Evolutionary conservation across 495 filamentous ascomycete species (phyloP).

Genomic region (Acidomyces sp.): DNA sequence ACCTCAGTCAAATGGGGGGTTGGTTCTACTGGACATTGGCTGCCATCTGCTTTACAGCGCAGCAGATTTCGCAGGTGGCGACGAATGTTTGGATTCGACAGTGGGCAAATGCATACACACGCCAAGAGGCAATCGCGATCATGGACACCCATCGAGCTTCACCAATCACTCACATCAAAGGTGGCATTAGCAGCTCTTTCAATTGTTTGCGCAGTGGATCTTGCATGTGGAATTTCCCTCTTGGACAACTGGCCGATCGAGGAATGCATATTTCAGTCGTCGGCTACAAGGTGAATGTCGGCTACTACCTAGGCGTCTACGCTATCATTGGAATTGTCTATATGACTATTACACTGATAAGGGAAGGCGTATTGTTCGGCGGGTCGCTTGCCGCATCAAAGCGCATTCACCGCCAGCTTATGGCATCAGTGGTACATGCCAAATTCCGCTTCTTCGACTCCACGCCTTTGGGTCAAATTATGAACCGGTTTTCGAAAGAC

Average conservation of each 20-base stretch:
- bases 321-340: conserved; percentile 63
- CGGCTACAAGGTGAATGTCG: conserved; percentile 52
- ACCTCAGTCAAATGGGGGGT: conserved; percentile 74
- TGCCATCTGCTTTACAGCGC: conserved; percentile 55
- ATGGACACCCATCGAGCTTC: conserved; percentile 23
- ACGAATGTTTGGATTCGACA: conserved; percentile 88
- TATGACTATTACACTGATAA: conserved; percentile 57
- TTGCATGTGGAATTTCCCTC: conserved; percentile 32
- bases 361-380: conserved; percentile 82
- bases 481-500: conserved; percentile 98
- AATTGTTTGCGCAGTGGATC: conserved; percentile 30
- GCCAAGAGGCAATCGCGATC: conserved; percentile 21
- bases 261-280: neutral
- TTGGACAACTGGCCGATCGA: conserved; percentile 7
- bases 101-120: conserved; percentile 59
- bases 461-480: conserved; percentile 89
- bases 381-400: conserved; percentile 82
- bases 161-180: conserved; percentile 24
- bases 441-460: conserved; percentile 97
- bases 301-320: conserved; percentile 75
- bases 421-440: conserved; percentile 69
- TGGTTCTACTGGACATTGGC: conserved; percentile 90
- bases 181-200: conserved; percentile 21
- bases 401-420: conserved; percentile 67
- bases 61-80: conserved; percentile 72